Base-by-base conservation (phyloP, 208 protist genomes). In the Wallacemonas sp. region DNA sequence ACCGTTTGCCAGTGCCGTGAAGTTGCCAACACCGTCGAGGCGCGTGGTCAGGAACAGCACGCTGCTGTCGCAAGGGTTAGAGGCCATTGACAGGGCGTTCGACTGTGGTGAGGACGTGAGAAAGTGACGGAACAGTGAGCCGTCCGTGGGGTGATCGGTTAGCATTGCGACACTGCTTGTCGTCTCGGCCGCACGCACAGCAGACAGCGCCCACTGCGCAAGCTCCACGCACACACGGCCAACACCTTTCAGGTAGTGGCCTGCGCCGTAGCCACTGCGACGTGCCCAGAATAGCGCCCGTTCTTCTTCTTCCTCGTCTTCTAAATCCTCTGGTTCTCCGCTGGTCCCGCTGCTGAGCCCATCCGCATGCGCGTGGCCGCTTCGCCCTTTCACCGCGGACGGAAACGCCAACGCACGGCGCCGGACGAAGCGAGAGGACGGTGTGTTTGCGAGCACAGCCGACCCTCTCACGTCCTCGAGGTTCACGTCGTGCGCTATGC, bases 1-100 rank as follows among this genome's bases (percentile, higher is more conserved):
- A 38, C 89, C 89, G 78, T 95, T 95, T 19, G 83, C 90, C 16
- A 92, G 72, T 0, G 89, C 89, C 3, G 84, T 83, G 68, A 95
- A 95, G 48, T 66, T 87, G 33, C 86, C 89, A 9, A 95, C 72
- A 29, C 78, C 84, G 16, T 93, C 86, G n/a, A 95, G 74, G 9
- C 68, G 79, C 30, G 66, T 85, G 21, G 89, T 89, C 30, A 90
- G 48, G 61, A 78, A 80, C 14, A 90, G 67, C 11, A 90, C 71
- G 26, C 67, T 74, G 52, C 14, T 41, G 36, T 41, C 36, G 17
- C 41, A 16, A n/a, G n/a, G 39, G 60, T 14, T 49, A 32, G 11
- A n/a, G n/a, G n/a, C n/a, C n/a, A n/a, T n/a, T n/a, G n/a, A n/a
- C n/a, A n/a, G n/a, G n/a, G 36, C 36, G 36, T 41, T 41, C 14